Base-by-base conservation (phyloP, 768 basidiomycete genomes). In the Naganishia antarctica region DNA sequence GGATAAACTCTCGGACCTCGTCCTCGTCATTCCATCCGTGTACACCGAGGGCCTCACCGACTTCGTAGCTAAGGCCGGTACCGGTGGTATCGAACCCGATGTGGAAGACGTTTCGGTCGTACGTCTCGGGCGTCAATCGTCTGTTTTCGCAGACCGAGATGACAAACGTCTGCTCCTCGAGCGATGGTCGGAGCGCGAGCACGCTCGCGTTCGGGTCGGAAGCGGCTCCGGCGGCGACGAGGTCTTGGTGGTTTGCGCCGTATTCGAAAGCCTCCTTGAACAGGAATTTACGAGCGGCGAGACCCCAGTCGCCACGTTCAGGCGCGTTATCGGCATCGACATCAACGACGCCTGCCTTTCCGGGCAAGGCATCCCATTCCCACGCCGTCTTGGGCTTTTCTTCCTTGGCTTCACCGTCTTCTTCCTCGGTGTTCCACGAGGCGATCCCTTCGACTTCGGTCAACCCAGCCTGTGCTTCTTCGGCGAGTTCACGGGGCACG, bases 71-170 rank as follows among this genome's bases (percentile, higher is more conserved):
- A 67, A 99, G 83, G 9, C 92, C 92, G 25, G 96, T 99, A 32
- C 90, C 89, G 28, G 84, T 80, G 2, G 90, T 91, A 75, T 92
- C 86, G 74, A 99, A 93, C 80, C 97, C 96, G 70, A 99, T 83
- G 80, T 99, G 96, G 82, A 98, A 98, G 32, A 99, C 92, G 78
- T 99, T 98, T 70, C 96, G 90, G 78, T 97, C 89, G 79, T 99
- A 99, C 67, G 94, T 91, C 69, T 85, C 78, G 32, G 96, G 96
- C 0, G 96, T 98, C 50, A 99, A 84, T 32, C 96, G 89, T 46
- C 87, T 86, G 80, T 97, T 98, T 77, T 96, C 92, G 6, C 86
- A 85, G 77, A 91, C 93, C 9, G 90, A 94, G 63, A 97, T 86
- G 61, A 98, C 85, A 83, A 84, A 97, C 25, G 92, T 98, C 72